Evolutionary conservation across 1,139 yeast genomes (phyloP), one percentile per base, ranked within the genome.

Genomic region (Taphrina wiesneri): DNA sequence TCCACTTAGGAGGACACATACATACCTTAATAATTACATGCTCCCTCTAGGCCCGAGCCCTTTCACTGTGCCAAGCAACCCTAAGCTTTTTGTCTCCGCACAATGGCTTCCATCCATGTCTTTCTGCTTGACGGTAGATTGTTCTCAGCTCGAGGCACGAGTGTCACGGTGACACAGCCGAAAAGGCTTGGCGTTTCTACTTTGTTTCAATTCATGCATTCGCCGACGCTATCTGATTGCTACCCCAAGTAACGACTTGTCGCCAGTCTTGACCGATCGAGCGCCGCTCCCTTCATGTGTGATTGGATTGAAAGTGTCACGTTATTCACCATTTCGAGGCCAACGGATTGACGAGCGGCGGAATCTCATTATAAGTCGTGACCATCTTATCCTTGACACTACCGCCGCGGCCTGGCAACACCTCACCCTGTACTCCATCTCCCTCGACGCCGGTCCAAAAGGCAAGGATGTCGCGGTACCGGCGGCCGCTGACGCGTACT

Each of bases 261-360:
- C n/a, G n/a, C n/a, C n/a, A n/a, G n/a, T n/a, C n/a, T n/a, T n/a
- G n/a, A n/a, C n/a, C n/a, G n/a, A n/a, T n/a, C n/a, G n/a, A n/a
- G n/a, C n/a, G n/a, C n/a, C n/a, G n/a, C n/a, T n/a, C n/a, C n/a
- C n/a, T n/a, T n/a, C n/a, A n/a, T n/a, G n/a, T n/a, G n/a, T n/a
- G n/a, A n/a, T n/a, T n/a, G n/a, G n/a, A n/a, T n/a, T n/a, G 41
- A 15, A 6, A 36, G 41, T 2, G 43, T 39, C 3, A n/a, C 43
- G 25, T 9, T n/a, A n/a, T 28, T 49, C 36, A 60, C 64, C 64
- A 60, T 43, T 60, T 60, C 3, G 64, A 60, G 13, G 64, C 51
- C 32, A 60, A 23, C 5, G 64, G 57, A 19, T 60, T 60, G 43
- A 51, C 46, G 43, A 60, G 49, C n/a, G 64, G 64, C 25, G 57